Base-by-base conservation (phyloP, 2,329 filamentous ascomycete species). In the Fonsecaea erecta region DNA sequence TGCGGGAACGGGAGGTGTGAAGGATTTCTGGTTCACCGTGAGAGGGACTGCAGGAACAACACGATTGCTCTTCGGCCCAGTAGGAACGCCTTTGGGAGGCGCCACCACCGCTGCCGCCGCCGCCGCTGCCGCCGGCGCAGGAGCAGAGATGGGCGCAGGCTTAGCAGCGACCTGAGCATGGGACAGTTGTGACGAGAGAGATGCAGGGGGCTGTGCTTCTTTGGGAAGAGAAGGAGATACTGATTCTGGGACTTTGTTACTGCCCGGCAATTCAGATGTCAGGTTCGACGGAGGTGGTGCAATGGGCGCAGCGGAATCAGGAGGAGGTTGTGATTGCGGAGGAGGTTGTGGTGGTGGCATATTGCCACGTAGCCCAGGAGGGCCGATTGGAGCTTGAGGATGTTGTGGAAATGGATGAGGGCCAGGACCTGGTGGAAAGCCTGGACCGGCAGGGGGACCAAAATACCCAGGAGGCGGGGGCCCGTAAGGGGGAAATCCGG, bases 381-480 rank as follows among this genome's bases (percentile, higher is more conserved):
- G 84, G 35, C 85, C 86, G 66, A 85, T 83, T 24, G 84, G 85
- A 75, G 85, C 80, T 62, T 74, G 76, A 77, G 74, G 83, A 30
- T 85, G 85, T 37, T 70, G 70, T 24, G 57, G 46, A 58, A 71
- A 71, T 4, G 63, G 67, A 24, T 85, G 86, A 65, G 88, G 88
- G 74, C 89, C 91, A 14, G 86, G 88, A 32, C 78, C 82, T 68
- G 85, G 88, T 35, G 88, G 89, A 71, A 92, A 95, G 28, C 88
- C 89, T 77, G 91, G 90, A 6, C 89, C 89, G 8, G 88, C 59
- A 30, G 67, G 87, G 60, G 85, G 86, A 71, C 69, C 70, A 67
- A 68, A 90, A 75, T 88, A 94, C 90, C 92, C 96, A 62, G 89
- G 90, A 54, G 82, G 83, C 53, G 88, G 90, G 16, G 88, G 89